Evolutionary conservation across 2,329 filamentous ascomycete genomes (phyloP).

Genomic region (Arthrobotrys entomopaga): DNA sequence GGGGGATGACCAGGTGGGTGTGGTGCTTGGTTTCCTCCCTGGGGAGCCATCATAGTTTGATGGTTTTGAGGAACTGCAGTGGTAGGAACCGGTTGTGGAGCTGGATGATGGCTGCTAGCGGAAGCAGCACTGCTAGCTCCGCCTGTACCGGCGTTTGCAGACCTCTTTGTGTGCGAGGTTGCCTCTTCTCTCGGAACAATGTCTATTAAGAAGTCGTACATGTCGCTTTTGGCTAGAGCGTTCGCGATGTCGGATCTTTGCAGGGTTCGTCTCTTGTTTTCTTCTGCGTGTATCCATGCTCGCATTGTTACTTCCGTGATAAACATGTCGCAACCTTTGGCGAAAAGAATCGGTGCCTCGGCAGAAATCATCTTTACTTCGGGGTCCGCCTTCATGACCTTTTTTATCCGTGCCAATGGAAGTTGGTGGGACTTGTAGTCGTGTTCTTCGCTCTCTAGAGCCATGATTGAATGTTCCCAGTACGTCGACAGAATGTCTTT

Average conservation of each 20-base stretch:
- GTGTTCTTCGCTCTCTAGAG: conserved; percentile 92
- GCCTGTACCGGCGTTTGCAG: conserved; percentile 64
- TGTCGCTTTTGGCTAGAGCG: conserved; percentile 94
- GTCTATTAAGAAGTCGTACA: conserved; percentile 99
- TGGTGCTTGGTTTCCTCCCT: conserved; percentile 71
- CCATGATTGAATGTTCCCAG: conserved; percentile 98
- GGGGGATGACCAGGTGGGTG: conserved; percentile 75
- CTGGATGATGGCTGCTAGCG: conserved; percentile 63
- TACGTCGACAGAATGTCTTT: conserved; percentile 98
- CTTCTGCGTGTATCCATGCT: conserved; percentile 98
- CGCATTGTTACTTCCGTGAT: conserved; percentile 99
- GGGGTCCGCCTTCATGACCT: conserved; percentile 99
- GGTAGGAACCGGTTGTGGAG: conserved; percentile 65
- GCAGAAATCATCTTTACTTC: conserved; percentile 99
- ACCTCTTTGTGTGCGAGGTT: conserved; percentile 78
- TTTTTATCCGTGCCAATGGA: conserved; percentile 97
- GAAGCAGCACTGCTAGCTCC: conserved; percentile 66
- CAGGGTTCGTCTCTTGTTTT: conserved; percentile 95
- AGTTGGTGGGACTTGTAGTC: conserved; percentile 99
- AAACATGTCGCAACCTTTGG: conserved; percentile 98
- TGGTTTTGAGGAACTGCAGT: conserved; percentile 69
- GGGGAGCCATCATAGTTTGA: conserved; percentile 70
- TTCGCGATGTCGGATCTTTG: conserved; percentile 97
- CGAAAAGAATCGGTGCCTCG: conserved; percentile 96
- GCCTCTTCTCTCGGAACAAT: conserved; percentile 97